These are phyloP conservation scores for Aspergillus clavatus DNA, from an alignment of 2,329 filamentous ascomycete genomes.

Conservation along the genomic window DNA sequence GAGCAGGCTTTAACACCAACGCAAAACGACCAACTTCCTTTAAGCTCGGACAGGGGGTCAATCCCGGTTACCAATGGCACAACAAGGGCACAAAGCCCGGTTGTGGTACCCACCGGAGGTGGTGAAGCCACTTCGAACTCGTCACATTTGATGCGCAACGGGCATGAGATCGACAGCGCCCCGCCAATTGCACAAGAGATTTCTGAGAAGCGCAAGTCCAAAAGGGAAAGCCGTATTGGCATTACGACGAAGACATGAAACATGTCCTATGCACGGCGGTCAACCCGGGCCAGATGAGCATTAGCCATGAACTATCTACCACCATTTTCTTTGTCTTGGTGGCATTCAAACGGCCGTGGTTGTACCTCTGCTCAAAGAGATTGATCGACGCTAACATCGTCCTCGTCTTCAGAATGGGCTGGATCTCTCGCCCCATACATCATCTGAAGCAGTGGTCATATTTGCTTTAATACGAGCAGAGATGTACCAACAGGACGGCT, in stretches of 20 bases:
- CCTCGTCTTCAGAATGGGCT: too few relatives aligned
- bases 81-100: constrained; percentile 27
- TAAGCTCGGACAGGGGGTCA: constrained; percentile 6
- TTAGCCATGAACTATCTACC: too few relatives aligned
- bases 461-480: too few relatives aligned
- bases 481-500: too few relatives aligned
- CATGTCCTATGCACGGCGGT: neutral
- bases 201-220: constrained; percentile 11
- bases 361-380: too few relatives aligned
- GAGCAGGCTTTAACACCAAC: constrained; percentile 31
- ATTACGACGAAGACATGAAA: constrained; percentile 7
- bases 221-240: constrained; percentile 8
- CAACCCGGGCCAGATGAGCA: too few relatives aligned
- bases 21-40: constrained; percentile 18
- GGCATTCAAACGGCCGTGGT: too few relatives aligned
- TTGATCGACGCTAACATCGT: too few relatives aligned
- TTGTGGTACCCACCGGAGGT: constrained; percentile 49
- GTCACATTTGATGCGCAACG: constrained; percentile 5
- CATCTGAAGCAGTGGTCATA: too few relatives aligned
- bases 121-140: constrained; percentile 43
- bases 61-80: constrained; percentile 12
- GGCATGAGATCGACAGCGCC: constrained; percentile 31
- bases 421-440: too few relatives aligned
- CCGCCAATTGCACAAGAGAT: constrained; percentile 28
- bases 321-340: too few relatives aligned